Base-by-base conservation (phyloP, 2,329 filamentous ascomycete species). In the Orbilia oligospora region DNA sequence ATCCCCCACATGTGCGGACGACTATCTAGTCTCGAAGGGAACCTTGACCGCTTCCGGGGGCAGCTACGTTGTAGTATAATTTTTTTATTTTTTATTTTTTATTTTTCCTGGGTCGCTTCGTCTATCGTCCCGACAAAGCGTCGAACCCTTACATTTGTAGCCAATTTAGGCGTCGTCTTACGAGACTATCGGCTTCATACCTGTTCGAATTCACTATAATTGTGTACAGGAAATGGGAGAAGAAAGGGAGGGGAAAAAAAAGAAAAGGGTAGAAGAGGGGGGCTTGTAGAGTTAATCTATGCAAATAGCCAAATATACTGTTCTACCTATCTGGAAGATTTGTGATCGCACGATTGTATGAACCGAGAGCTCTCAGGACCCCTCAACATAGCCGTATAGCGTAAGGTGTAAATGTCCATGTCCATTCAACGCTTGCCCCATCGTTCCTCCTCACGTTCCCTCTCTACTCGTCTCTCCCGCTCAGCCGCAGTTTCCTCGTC, bases 381-480 rank as follows among this genome's bases (percentile, higher is more conserved):
- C 51, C 49, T 61, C 49, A 51, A n/a, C 36, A 22, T 64, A 51
- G 51, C 41, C 61, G 67, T 61, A 33, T 67, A 30, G 18, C 55
- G 24, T 49, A 53, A 46, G 18, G 22, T 30, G 63, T n/a, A 56
- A 41, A 48, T 27, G 20, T 58, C 51, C 18, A 76, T 44, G 24
- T 51, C 24, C 48, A 44, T 61, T 69, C 67, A 79, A 46, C 67
- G 78, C 72, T 80, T 79, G 22, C 81, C 78, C 81, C 81, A 82
- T 80, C 81, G 79, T 48, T 82, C 81, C 51, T 81, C 81, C 70
- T 82, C 81, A 33, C 81, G 75, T 64, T 82, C 81, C 66, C 80
- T 80, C 63, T 82, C 81, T 22, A 81, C 81, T 79, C 81, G 80
- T 49, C 81, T 66, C 58, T 82, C 81, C 24, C 82, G 80, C 51